These are phyloP conservation scores for Salix exigua DNA, from an alignment of 345 rosid species.

Conservation along the genomic window DNA sequence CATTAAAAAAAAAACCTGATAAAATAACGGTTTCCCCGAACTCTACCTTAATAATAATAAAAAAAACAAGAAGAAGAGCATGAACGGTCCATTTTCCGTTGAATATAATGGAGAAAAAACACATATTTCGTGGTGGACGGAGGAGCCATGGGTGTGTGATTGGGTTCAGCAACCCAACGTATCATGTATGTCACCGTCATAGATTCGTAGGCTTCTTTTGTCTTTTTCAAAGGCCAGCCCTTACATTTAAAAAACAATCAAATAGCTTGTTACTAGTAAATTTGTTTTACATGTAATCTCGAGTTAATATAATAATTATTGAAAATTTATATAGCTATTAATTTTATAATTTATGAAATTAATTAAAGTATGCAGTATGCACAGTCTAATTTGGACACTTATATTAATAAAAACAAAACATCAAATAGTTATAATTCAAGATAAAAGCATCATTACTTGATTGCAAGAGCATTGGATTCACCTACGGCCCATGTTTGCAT, in stretches of 20 bases:
- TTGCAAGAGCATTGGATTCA: conserved; percentile 16
- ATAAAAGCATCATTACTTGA: neutral
- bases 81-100: neutral
- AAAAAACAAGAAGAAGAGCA: too few species aligned
- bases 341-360: too few species aligned
- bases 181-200: neutral
- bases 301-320: too few species aligned
- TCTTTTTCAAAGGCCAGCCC: conserved; percentile 4
- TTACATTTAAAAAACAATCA: neutral
- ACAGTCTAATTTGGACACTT: too few species aligned
- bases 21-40: too few species aligned
- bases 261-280: neutral
- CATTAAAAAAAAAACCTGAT: too few species aligned
- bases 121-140: neutral
- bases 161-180: neutral
- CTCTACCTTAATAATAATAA: too few species aligned
- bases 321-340: too few species aligned
- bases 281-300: too few species aligned
- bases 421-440: neutral
- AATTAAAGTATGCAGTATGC: fast-evolving
- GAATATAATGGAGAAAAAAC: neutral
- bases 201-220: neutral
- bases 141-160: too few species aligned
- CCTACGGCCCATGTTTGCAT: neutral
- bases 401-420: too few species aligned